A percentile compares a stretch with the other conserved stretches of the same genome.
Conservation (phyloP, 331 rosid species). For the Rhamnella rubrinervis region DNA sequence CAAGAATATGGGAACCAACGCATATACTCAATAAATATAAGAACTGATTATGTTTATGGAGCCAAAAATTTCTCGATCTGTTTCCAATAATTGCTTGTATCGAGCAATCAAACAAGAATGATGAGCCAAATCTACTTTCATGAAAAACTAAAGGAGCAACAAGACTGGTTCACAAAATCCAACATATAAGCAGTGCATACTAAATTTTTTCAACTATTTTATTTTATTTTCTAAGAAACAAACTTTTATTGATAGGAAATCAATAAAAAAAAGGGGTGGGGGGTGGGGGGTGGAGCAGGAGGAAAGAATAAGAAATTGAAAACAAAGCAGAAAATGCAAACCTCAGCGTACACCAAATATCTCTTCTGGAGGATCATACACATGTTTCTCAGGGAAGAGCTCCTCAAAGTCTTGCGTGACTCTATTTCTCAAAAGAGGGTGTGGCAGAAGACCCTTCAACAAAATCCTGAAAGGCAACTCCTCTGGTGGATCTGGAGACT, state of each 20-base stretch:
- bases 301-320: background rate
- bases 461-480: conserved; percentile 88
- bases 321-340: conserved; percentile 19
- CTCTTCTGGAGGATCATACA: conserved; percentile 91
- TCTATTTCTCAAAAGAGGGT: conserved; percentile 87
- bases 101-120: background rate
- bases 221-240: background rate
- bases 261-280: too few relatives aligned
- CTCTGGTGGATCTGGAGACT: conserved; percentile 94
- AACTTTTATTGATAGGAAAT: too few relatives aligned
- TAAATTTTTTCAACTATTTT: background rate
- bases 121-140: background rate
- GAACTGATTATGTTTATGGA: too few relatives aligned
- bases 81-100: background rate
- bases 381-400: conserved; percentile 79
- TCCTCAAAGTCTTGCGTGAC: conserved; percentile 97
- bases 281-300: too few relatives aligned
- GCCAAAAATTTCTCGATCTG: background rate
- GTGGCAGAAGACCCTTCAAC: conserved; percentile 88
- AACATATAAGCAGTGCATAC: background rate
- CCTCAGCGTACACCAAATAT: conserved; percentile 76
- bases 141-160: too few relatives aligned
- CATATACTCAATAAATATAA: background rate
- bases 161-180: too few relatives aligned
- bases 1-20: background rate